Evolutionary conservation across 1,284 basidiomycete genomes (phyloP).

Genomic region (Melanopsichium pennsylvanicum): DNA sequence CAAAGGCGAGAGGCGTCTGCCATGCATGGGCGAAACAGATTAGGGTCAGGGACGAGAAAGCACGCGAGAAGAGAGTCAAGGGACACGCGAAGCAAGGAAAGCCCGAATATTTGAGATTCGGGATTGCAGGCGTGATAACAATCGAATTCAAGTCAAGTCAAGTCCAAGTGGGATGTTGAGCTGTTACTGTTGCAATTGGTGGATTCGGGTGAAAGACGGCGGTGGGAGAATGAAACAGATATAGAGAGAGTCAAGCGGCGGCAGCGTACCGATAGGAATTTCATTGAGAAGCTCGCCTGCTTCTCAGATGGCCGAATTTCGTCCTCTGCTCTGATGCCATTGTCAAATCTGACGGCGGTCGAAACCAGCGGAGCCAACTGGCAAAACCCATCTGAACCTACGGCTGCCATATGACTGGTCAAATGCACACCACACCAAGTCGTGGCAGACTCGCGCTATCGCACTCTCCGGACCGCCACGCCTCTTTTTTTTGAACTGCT

Average conservation of each 20-base stretch:
- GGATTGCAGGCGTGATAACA: no score
- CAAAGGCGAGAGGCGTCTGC: no score
- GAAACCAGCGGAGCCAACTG: not conserved
- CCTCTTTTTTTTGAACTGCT: no score
- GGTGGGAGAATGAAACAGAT: no score
- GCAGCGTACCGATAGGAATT: not conserved
- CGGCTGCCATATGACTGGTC: not conserved
- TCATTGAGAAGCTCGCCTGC: constrained; percentile 11
- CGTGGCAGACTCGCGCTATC: no score
- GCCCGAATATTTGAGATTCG: no score
- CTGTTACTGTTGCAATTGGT: not conserved
- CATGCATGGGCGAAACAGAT: no score
- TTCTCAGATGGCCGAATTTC: not conserved
- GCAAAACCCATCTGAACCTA: constrained; percentile 1
- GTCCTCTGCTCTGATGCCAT: not conserved
- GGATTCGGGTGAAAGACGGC: not conserved
- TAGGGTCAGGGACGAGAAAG: not conserved
- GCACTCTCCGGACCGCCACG: no score
- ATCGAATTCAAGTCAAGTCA: no score
- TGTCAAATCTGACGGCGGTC: not conserved
- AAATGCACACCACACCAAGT: no score
- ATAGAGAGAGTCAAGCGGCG: no score
- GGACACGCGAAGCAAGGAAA: not conserved
- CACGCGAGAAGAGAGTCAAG: not conserved
- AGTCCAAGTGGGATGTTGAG: not conserved